Evolutionary conservation across 768 basidiomycete species (phyloP), one percentile per base, ranked within the genome.

Genomic region (Phylloporus sp.): DNA sequence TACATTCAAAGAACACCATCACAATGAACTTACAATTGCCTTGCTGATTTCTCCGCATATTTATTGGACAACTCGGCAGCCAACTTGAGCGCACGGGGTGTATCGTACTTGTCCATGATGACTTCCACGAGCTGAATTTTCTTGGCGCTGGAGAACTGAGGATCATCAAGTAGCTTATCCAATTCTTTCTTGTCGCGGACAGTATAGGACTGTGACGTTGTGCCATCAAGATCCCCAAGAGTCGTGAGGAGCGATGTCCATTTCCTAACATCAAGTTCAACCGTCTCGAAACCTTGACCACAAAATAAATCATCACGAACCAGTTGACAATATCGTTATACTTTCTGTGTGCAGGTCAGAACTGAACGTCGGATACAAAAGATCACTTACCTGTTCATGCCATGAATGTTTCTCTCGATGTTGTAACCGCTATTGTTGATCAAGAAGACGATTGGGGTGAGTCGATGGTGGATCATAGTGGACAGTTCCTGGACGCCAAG

Each of bases 301-400:
- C 20, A 15, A 46, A 31, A 2, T 1, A 29, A 18, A 9, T n/a
- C 20, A 6, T 20, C 22, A 59, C 73, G 50, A 32, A 76, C 80
- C 93, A 97, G 61, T 85, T 72, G 24, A 78, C 74, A 57, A 98
- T 86, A 63, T 97, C 85, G 66, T 95, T 95, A 70, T 97, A 95
- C 65, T 84, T 80, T 50, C 88, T 84, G 58, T 38, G 12, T 3
- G 40, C 55, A 15, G 32, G 38, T 58, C 16, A 55, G 40, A 8
- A 34, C 0, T 3, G 13, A 11, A 24, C 15, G 5, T 5, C 13
- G 11, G 2, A 9, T 18, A 5, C 16, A 26, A 40, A 18, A 35
- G 0, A 6, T 16, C 10, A 56, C 72, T 12, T 22, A 75, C 82
- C 81, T 73, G 22, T 76, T 61, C 69, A 74, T 77, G 18, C 86